phyloP scores from a whole-genome alignment of 176 grass and related monocot genomes.

The Microstegium vimineum region DNA sequence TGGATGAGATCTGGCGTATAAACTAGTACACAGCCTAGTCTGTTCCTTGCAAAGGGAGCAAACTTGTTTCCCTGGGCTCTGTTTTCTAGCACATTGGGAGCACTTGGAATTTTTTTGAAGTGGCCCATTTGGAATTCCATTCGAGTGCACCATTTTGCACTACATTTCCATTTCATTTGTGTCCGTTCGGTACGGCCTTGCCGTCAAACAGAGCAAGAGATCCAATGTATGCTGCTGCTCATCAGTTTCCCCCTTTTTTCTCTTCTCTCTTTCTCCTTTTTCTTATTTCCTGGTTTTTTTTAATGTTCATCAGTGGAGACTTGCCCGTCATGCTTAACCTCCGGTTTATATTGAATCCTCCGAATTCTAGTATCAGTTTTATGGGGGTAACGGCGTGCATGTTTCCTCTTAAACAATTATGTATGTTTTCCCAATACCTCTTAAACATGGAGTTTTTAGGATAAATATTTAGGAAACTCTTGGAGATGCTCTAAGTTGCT shows the following conservation, averaged over 20 bases:
- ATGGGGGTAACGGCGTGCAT: neutral
- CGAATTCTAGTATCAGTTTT: neutral
- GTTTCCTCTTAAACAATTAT: neutral
- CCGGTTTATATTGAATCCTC: neutral
- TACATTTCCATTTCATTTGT: neutral
- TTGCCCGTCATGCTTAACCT: neutral
- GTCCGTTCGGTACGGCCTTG: neutral
- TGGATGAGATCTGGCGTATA: slow-evolving; percentile 41
- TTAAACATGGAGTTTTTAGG: too few relatives aligned
- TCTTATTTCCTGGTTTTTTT: neutral
- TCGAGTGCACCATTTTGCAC: neutral
- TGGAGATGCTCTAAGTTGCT: neutral
- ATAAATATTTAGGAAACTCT: too few relatives aligned
- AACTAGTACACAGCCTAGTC: neutral
- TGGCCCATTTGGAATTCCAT: neutral
- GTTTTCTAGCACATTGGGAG: neutral
- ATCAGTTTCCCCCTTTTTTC: neutral
- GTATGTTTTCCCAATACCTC: too few relatives aligned
- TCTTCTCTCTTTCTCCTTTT: neutral
- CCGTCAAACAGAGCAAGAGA: slow-evolving; percentile 12
- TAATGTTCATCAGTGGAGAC: neutral
- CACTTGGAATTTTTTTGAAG: neutral
- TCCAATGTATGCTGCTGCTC: neutral
- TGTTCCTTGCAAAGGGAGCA: neutral
- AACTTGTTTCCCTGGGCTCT: neutral